Conservation (phyloP, 805 yeast species). For the Dipodascopsis uninucleata region DNA sequence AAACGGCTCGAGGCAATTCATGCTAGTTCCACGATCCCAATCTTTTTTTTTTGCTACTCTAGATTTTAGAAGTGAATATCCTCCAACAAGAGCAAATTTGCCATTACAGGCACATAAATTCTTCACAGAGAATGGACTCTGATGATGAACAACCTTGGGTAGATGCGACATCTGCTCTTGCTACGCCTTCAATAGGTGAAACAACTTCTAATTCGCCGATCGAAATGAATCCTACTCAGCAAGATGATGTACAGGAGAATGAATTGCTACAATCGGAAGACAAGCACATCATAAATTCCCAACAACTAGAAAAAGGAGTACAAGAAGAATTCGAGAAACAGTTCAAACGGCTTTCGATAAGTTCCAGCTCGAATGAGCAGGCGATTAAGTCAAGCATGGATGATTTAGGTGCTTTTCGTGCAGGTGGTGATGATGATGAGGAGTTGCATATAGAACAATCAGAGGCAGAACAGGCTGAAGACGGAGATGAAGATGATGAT, state of each 20-base stretch:
- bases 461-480: conserved; percentile 14
- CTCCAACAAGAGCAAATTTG: no score
- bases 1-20: no score
- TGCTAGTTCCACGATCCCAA: no score
- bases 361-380: background rate
- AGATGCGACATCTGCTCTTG: conserved; percentile 4
- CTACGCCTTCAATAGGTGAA: background rate
- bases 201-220: no score
- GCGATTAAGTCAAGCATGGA: background rate
- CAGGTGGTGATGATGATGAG: conserved; percentile 1
- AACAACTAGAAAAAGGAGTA: background rate
- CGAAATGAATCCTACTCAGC: background rate
- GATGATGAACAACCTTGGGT: conserved; percentile 12
- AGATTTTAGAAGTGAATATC: no score
- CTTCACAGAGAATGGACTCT: no score
- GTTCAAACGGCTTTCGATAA: background rate
- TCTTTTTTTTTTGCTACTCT: no score
- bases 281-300: background rate
- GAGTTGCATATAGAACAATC: conserved; percentile 19
- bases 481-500: conserved; percentile 14
- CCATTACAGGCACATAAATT: no score
- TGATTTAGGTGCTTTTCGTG: background rate
- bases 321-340: background rate
- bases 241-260: no score
- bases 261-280: background rate